Evolutionary conservation across 305 asterid genomes (phyloP), one percentile per base, ranked within the genome.

Genomic region (Rubia occidens): DNA sequence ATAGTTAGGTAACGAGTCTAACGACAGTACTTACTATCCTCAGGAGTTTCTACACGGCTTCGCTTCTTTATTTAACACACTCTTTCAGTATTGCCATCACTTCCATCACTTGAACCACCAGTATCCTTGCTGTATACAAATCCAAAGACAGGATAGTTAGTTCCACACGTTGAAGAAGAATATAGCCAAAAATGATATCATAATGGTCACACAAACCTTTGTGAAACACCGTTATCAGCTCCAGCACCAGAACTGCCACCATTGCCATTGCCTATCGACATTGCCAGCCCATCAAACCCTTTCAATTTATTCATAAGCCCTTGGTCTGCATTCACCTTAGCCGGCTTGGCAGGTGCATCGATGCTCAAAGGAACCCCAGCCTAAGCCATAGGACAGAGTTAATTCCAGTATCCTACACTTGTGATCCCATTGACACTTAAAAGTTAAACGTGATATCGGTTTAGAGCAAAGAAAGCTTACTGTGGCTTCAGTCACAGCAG

Each of bases 21-120:
- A 5, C 26, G 18, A 13, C 65, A 60, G 79, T 72, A 73, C 81
- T 70, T 80, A 87, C 97, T 84, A 66, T 70, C 75, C 42, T 39
- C 75, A 2, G 89, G 93, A 78, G 88, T 84, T 64, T 86, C 85
- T 44, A 82, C 89, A 18, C 81, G 79, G 76, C 89, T 86, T 84
- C 95, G 85, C 79, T 84, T 93, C 59, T 69, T 69, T 67, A 72
- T 82, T 70, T 79, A 84, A 68, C 82, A 75, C 63, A 88, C 97
- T 89, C 76, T 75, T 17, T 80, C 72, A 67, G 86, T 81, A 74
- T 81, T 88, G 77, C 89, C 86, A 74, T 86, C 82, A 72, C 97
- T 94, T 84, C 91, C 97, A 63, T 84, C 94, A 75, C 91, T 91
- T 62, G 96, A 89, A 77, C 83, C 94, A 45, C 78, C 95, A 64